Evolutionary conservation across 2,329 filamentous ascomycete species (phyloP).

Genomic region (Neopestalotiopsis sp.): DNA sequence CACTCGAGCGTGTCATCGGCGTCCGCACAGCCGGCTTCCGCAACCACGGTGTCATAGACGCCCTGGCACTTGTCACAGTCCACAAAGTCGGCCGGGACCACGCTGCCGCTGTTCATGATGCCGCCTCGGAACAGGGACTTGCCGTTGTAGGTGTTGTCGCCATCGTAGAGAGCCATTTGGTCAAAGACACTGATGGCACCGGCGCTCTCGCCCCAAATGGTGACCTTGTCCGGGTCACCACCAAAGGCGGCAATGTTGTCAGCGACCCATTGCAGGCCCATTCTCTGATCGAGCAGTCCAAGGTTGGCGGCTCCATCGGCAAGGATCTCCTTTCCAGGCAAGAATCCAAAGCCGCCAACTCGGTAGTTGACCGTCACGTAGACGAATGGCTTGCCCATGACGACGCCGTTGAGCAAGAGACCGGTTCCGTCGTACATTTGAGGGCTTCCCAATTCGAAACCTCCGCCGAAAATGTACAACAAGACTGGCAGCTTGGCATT

Average conservation of each 20-base stretch:
- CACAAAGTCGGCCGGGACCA: slow-evolving; percentile 66
- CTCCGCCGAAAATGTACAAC: slow-evolving; percentile 75
- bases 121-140: slow-evolving; percentile 75
- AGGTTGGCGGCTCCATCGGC: slow-evolving; percentile 72
- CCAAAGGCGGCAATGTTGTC: slow-evolving; percentile 81
- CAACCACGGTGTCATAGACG: slow-evolving; percentile 67
- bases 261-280: slow-evolving; percentile 76
- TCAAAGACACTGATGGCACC: slow-evolving; percentile 76
- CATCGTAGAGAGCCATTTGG: slow-evolving; percentile 76
- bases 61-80: slow-evolving; percentile 70
- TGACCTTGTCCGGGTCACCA: slow-evolving; percentile 75
- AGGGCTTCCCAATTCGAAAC: slow-evolving; percentile 56
- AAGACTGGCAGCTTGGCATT: slow-evolving; percentile 67
- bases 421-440: slow-evolving; percentile 56
- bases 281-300: slow-evolving; percentile 74
- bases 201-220: slow-evolving; percentile 78
- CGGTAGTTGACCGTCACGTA: slow-evolving; percentile 83
- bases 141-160: slow-evolving; percentile 76
- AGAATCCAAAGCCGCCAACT: slow-evolving; percentile 74
- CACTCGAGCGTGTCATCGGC: slow-evolving; percentile 65
- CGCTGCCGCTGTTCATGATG: slow-evolving; percentile 78
- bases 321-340: slow-evolving; percentile 71
- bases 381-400: slow-evolving; percentile 66
- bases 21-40: slow-evolving; percentile 64
- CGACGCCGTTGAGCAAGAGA: slow-evolving; percentile 50